Percentiles rank a stretch among this genome's conserved stretches.
These are phyloP conservation scores for Leishmania braziliensis DNA, from an alignment of 208 protist species.

Conservation along the genomic window DNA sequence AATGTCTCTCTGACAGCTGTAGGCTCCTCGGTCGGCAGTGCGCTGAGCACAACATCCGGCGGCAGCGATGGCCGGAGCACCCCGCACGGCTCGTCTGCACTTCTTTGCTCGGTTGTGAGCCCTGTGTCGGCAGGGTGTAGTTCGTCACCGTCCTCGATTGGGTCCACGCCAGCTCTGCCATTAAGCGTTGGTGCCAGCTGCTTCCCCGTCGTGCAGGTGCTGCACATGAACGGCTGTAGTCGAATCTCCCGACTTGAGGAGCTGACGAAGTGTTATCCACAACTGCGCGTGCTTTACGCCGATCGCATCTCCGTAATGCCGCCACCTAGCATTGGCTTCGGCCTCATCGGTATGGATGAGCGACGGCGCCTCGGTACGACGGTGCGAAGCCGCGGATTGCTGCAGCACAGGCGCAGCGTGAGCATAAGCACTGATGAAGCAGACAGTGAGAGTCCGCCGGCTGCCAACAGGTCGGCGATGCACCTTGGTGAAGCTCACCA, in stretches of 20 bases:
- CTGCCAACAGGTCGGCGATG: slow-evolving; percentile 6
- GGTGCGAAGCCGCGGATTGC: slow-evolving; percentile 13
- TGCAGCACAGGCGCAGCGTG: slow-evolving; percentile 2
- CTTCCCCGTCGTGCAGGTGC: slow-evolving; percentile 32
- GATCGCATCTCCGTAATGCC: slow-evolving; percentile 21
- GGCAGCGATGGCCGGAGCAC: slow-evolving; percentile 5
- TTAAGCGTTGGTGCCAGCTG: not conserved
- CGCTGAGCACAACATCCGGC: not conserved
- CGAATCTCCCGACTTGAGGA: slow-evolving; percentile 34
- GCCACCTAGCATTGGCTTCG: slow-evolving; percentile 10
- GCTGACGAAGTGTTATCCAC: slow-evolving; percentile 20
- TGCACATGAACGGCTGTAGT: slow-evolving; percentile 56
- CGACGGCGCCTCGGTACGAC: slow-evolving; percentile 1
- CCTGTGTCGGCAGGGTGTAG: not conserved
- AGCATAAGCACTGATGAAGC: slow-evolving; percentile 1
- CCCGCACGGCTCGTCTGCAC: slow-evolving; percentile 4
- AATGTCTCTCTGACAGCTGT: slow-evolving; percentile 44
- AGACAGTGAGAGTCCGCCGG: not conserved
- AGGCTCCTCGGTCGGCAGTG: not conserved
- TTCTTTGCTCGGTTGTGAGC: slow-evolving; percentile 5
- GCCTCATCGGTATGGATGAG: slow-evolving; percentile 17
- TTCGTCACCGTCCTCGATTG: not conserved
- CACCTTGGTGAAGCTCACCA: slow-evolving; percentile 18
- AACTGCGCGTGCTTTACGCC: slow-evolving; percentile 30
- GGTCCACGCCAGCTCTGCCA: slow-evolving; percentile 16